Percentiles rank a stretch among this genome's conserved stretches.
Evolutionary conservation across 306 rosid genomes (phyloP).

Genomic region (Acacia crassicarpa): DNA sequence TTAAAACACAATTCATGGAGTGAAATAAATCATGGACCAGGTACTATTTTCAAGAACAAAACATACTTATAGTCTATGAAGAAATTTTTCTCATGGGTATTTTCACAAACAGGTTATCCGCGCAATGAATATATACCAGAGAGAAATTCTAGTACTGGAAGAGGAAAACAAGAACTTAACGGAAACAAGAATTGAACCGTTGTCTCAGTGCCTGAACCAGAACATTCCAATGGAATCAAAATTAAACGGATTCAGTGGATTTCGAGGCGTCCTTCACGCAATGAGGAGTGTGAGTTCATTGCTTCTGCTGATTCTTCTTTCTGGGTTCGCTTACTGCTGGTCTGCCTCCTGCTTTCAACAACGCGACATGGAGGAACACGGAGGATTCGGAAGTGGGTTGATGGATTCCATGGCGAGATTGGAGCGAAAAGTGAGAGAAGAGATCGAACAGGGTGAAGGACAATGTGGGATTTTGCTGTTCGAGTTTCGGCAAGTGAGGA

Average conservation of each 20-base stretch:
- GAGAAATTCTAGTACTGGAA: slow-evolving; percentile 53
- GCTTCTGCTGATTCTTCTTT: slow-evolving; percentile 57
- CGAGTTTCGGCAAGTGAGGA: slow-evolving; percentile 53
- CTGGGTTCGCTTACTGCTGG: slow-evolving; percentile 54
- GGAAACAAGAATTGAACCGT: slow-evolving; percentile 57
- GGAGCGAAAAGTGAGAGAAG: slow-evolving; percentile 50
- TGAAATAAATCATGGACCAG: neutral
- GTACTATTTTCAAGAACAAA: neutral
- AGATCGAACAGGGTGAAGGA: slow-evolving; percentile 43
- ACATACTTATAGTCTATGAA: neutral
- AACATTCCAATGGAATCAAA: slow-evolving; percentile 44
- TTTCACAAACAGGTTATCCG: slow-evolving; percentile 46
- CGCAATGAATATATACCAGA: slow-evolving; percentile 49
- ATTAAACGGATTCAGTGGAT: slow-evolving; percentile 63
- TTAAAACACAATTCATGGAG: neutral
- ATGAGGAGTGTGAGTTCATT: slow-evolving; percentile 60
- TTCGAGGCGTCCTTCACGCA: slow-evolving; percentile 65
- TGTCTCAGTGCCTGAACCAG: slow-evolving; percentile 40
- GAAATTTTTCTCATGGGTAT: neutral
- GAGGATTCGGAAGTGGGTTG: slow-evolving; percentile 44
- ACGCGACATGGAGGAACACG: slow-evolving; percentile 32
- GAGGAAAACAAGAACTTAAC: slow-evolving; percentile 55
- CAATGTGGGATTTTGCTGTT: slow-evolving; percentile 57
- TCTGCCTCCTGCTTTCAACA: slow-evolving; percentile 38
- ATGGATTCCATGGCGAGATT: slow-evolving; percentile 49